phyloP scores from a whole-genome alignment of 176 grass and related monocot species.

The Triticum urartu region DNA sequence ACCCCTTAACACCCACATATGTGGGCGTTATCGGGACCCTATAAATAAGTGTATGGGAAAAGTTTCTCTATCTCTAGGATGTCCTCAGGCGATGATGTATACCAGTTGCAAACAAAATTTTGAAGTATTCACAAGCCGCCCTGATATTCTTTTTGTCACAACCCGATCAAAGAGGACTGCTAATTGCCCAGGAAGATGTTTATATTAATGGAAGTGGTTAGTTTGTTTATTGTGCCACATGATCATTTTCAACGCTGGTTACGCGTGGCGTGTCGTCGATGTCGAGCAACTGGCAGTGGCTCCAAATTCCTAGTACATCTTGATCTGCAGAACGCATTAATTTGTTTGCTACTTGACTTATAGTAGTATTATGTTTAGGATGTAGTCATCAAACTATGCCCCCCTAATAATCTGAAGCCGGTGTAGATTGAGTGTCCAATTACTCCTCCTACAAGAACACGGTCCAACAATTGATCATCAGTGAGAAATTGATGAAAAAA shows the following conservation, averaged over 20 bases:
- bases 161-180: background rate
- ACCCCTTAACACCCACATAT: too few relatives aligned
- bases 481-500: background rate
- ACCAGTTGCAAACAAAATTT: background rate
- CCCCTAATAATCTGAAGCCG: background rate
- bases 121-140: background rate
- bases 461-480: background rate
- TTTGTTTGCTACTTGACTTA: background rate
- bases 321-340: too few relatives aligned
- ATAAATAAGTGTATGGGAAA: background rate
- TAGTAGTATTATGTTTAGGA: background rate
- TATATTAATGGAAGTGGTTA: background rate
- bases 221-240: background rate
- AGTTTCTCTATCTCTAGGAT: background rate
- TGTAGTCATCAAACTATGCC: background rate
- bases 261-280: slow-evolving; percentile 19
- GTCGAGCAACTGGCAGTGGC: background rate
- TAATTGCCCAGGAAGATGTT: background rate
- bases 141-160: background rate
- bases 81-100: background rate
- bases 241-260: background rate
- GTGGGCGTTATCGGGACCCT: too few relatives aligned
- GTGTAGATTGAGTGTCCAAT: background rate
- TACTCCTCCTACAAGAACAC: background rate
- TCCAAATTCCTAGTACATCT: background rate